Percentiles rank a stretch among this genome's conserved stretches.
Evolutionary conservation across 768 basidiomycete genomes (phyloP).

Genomic region (Leccinum longicurvipes): DNA sequence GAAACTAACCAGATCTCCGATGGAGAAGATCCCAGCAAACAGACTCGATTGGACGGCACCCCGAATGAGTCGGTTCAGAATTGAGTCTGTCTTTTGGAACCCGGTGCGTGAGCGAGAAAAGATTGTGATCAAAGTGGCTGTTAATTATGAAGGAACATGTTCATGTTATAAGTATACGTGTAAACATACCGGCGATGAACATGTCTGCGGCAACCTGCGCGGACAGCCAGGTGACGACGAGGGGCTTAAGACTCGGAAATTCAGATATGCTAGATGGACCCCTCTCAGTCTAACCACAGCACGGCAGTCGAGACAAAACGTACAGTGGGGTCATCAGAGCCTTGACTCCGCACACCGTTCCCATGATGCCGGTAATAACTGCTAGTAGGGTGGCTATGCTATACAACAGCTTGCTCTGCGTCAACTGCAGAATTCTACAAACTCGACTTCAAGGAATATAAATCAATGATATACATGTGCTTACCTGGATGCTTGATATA

Average conservation of each 20-base stretch:
- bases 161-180: not conserved
- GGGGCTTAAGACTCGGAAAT: not conserved
- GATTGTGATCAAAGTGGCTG: not conserved
- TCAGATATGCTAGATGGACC: not conserved
- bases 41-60: not conserved
- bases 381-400: not conserved
- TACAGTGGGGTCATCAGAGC: not conserved
- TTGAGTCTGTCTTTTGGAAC: not conserved
- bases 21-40: not conserved
- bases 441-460: not conserved
- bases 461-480: conserved; percentile 2
- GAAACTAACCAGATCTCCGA: not conserved
- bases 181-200: not conserved
- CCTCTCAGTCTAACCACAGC: not conserved
- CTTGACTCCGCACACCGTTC: not conserved
- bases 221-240: not conserved
- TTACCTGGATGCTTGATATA: conserved; percentile 46
- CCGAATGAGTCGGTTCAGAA: not conserved
- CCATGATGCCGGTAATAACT: not conserved
- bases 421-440: conserved; percentile 17
- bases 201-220: not conserved
- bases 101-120: not conserved
- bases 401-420: not conserved
- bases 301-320: not conserved
- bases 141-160: not conserved